A percentile compares a stretch with the other conserved stretches of the same genome.
These are phyloP conservation scores for Colletotrichum sp. DNA, from an alignment of 2,329 filamentous ascomycete genomes.

Conservation along the genomic window DNA sequence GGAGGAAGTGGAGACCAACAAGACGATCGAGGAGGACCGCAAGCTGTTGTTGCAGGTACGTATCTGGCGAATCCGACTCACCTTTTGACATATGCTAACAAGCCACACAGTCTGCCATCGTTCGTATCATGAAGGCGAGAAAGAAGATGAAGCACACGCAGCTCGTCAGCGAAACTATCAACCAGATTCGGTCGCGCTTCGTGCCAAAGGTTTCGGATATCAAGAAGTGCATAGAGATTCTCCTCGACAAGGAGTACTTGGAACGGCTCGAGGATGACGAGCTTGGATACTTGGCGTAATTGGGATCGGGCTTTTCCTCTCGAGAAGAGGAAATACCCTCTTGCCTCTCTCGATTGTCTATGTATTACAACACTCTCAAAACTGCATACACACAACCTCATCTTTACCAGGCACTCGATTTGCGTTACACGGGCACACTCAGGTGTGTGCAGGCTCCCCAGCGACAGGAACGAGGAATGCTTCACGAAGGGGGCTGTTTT, in stretches of 20 bases:
- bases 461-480: constrained; percentile 15
- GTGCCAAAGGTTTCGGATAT: constrained; percentile 93
- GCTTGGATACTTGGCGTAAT: constrained; percentile 88
- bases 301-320: constrained; percentile 4
- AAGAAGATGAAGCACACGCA: constrained; percentile 99
- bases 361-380: constrained; percentile 21
- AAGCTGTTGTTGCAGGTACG: constrained; percentile 95
- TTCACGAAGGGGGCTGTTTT: not conserved
- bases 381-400: constrained; percentile 16
- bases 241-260: constrained; percentile 98
- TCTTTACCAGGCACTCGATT: constrained; percentile 10
- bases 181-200: constrained; percentile 92
- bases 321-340: constrained; percentile 17
- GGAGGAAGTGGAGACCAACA: constrained; percentile 96
- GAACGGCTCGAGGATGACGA: constrained; percentile 95
- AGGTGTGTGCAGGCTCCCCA: constrained; percentile 11
- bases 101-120: constrained; percentile 83
- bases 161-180: constrained; percentile 93
- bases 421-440: constrained; percentile 4
- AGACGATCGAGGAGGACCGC: constrained; percentile 98
- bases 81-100: constrained; percentile 25
- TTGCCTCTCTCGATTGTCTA: constrained; percentile 8
- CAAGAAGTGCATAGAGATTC: constrained; percentile 99
- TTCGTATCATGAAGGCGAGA: constrained; percentile 99
- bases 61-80: constrained; percentile 22